These are phyloP conservation scores for Aegilops speltoides DNA, from an alignment of 176 grass and related monocot species.

Conservation along the genomic window DNA sequence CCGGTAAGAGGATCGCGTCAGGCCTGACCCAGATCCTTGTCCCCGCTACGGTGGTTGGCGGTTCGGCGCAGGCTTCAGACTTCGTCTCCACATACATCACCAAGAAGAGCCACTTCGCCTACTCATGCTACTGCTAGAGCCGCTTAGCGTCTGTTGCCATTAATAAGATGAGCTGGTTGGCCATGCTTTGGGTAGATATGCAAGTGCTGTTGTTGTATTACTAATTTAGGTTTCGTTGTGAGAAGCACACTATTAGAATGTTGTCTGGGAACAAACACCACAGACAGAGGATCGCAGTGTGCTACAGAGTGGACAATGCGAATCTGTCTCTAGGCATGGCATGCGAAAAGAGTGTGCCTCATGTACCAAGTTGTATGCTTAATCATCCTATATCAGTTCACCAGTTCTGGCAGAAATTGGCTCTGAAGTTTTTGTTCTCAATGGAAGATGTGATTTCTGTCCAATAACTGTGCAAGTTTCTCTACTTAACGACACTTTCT, in stretches of 20 bases:
- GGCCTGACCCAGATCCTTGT: slow-evolving; percentile 71
- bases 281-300: background rate
- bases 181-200: slow-evolving; percentile 39
- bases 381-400: slow-evolving; percentile 2
- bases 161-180: slow-evolving; percentile 38
- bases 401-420: background rate
- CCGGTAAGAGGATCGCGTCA: slow-evolving; percentile 69
- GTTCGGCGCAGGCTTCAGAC: slow-evolving; percentile 35
- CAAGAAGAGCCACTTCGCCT: slow-evolving; percentile 75
- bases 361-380: background rate
- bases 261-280: background rate
- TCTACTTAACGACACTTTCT: background rate
- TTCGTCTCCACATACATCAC: slow-evolving; percentile 67
- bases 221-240: slow-evolving; percentile 29
- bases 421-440: background rate
- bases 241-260: background rate
- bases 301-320: background rate
- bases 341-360: background rate
- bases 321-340: background rate
- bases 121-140: slow-evolving; percentile 63
- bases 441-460: background rate
- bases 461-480: background rate
- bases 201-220: slow-evolving; percentile 18
- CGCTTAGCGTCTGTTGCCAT: background rate
- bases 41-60: slow-evolving; percentile 24